Base-by-base conservation (phyloP, 345 rosid species). In the Eucalyptus tenuipes region DNA sequence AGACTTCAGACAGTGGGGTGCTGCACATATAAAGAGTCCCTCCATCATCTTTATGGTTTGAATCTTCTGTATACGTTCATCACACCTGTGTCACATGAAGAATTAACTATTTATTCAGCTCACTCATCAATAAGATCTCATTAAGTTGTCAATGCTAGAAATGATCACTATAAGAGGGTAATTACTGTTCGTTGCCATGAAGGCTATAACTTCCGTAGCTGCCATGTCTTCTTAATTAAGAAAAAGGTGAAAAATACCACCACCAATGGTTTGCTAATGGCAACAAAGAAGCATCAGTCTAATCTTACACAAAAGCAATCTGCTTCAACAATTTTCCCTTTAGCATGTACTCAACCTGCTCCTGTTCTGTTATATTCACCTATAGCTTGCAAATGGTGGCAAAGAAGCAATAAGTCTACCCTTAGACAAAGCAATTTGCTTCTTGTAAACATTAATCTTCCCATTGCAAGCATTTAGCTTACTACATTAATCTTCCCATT, bases 1-100 rank as follows among this genome's bases (percentile, higher is more conserved):
- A 42, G 99, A 98, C 90, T 94, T 96, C 42, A 98, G 97, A 91
- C 99, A 98, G 89, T 98, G 99, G 89, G 99, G 98, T 85, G 99
- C 99, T 84, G 99, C 99, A 94, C 99, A 97, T 75, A 98, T 94
- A 93, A 94, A 97, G 91, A 98, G 94, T 84, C 99, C 98, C 89
- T 97, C 99, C 99, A 98, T 96, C 92, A 98, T 92, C 92, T 97
- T 98, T 90, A 98, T 98, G 27, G 99, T 95, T 90, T 98, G 99
- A 85, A 98, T 98, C 94, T 97, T 97, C 91, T 95, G 98, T 71
- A 98, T 96, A 29, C 99, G 97, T 50, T 98, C 99, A 92, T 98
- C 99, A 90, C 99, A 97, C 61, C 99, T 97, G 93, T 53, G 61
- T 89, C 87, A 71, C 27, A 40, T 47, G 40, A 20, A 75, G 15